Evolutionary conservation across 495 filamentous ascomycete species (phyloP), one percentile per base, ranked within the genome.

Genomic region (Xeromyces bisporus): DNA sequence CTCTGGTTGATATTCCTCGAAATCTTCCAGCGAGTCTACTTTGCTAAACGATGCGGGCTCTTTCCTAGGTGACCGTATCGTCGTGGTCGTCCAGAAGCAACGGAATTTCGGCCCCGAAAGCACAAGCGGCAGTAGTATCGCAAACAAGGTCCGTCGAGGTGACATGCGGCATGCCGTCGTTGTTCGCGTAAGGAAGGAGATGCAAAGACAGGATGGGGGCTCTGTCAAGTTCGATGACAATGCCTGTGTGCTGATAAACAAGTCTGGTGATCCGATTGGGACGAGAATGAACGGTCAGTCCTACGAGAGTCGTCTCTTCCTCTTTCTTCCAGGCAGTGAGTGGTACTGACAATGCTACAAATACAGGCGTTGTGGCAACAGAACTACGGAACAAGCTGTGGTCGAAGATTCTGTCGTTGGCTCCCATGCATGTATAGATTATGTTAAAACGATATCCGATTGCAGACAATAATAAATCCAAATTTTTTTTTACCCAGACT

Each of bases 31-130:
- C 6, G 2, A 15, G 25, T n/a, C 26, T 33, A 8, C 10, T 18
- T 31, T 26, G 24, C 30, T 38, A 21, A 43, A 31, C 2, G 25
- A 10, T 1, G n/a, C 20, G 5, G 9, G 13, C 20, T 26, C 9
- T 25, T 6, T 1, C 26, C 13, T 28, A 97, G 89, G 91, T 49
- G 91, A 99, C 49, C 77, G 85, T 21, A 94, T 99, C 41, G 82
- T 99, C 33, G 82, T 92, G 35, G 87, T 99, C 37, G 84, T 99
- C 26, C 87, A 99, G 56, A 94, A 96, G 48, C 84, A 93, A 49
- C 73, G 86, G 34, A 71, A 65, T 36, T 76, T 84, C 44, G 76
- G 73, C 26, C 60, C 73, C 29, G 80, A 85, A 31, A 58, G 56
- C 32, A 47, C 59, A 5, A 56, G 56, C 23, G 54, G 52, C 40